These are phyloP conservation scores for Phytophthora foliorum DNA, from an alignment of 352 stramenopile species.

Conservation along the genomic window DNA sequence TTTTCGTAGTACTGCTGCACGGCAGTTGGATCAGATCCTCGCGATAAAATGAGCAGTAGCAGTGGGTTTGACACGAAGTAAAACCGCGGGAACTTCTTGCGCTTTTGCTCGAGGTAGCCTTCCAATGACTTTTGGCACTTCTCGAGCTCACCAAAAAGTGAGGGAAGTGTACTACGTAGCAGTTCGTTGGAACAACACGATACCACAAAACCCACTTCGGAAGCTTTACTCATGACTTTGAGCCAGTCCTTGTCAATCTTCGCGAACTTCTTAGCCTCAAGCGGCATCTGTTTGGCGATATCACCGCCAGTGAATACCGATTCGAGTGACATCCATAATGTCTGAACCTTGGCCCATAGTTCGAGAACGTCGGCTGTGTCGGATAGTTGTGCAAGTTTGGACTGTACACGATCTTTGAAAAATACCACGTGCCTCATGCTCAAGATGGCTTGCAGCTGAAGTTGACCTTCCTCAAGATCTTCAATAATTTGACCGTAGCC, in stretches of 20 bases:
- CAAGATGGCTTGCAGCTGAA: slow-evolving; percentile 90
- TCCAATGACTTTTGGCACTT: slow-evolving; percentile 94
- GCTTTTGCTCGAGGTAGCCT: slow-evolving; percentile 93
- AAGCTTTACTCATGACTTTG: slow-evolving; percentile 90
- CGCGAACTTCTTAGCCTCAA: slow-evolving; percentile 93
- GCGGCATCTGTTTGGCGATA: slow-evolving; percentile 94
- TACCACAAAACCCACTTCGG: slow-evolving; percentile 84
- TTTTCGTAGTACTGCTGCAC: slow-evolving; percentile 92
- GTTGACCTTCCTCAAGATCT: slow-evolving; percentile 90
- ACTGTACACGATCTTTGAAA: slow-evolving; percentile 87
- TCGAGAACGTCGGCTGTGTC: slow-evolving; percentile 92
- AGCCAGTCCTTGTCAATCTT: slow-evolving; percentile 95
- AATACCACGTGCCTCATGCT: slow-evolving; percentile 91
- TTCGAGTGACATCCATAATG: slow-evolving; percentile 92
- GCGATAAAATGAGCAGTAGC: slow-evolving; percentile 89
- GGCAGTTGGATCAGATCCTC: slow-evolving; percentile 79
- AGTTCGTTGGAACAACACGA: slow-evolving; percentile 87
- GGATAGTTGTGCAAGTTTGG: slow-evolving; percentile 84
- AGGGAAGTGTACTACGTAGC: slow-evolving; percentile 85
- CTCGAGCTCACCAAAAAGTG: slow-evolving; percentile 91
- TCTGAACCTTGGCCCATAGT: slow-evolving; percentile 93
- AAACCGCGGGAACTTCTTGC: slow-evolving; percentile 92
- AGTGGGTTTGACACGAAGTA: slow-evolving; percentile 95
- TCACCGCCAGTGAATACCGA: slow-evolving; percentile 94
- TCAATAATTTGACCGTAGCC: slow-evolving; percentile 88